Percentiles rank a stretch among this genome's conserved stretches.
Evolutionary conservation across 441 rosid genomes (phyloP).

Genomic region (Daphne laureola): DNA sequence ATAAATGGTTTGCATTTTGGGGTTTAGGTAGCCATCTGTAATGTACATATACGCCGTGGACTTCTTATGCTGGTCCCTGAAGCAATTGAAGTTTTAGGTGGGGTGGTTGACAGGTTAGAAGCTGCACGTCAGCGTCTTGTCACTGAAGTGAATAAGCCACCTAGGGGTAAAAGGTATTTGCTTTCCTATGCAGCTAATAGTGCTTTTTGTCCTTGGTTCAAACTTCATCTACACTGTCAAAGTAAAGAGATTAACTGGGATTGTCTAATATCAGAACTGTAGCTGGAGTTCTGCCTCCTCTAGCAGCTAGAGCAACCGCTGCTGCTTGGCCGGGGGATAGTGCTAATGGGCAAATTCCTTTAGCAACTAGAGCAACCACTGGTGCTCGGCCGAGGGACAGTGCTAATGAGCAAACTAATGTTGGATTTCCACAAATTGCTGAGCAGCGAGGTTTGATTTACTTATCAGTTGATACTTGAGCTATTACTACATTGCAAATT

Average conservation of each 20-base stretch:
- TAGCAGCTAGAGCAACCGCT: conserved; percentile 74
- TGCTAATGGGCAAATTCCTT: conserved; percentile 29
- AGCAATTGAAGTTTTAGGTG: conserved; percentile 75
- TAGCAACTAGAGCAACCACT: conserved; percentile 74
- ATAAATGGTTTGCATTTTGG: conserved; percentile 10
- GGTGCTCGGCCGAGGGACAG: conserved; percentile 67
- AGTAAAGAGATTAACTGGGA: too few species aligned
- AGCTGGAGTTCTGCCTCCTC: conserved; percentile 44
- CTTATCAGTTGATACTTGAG: conserved; percentile 2
- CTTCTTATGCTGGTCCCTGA: conserved; percentile 88
- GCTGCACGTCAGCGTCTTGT: conserved; percentile 67
- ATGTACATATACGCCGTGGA: conserved; percentile 71
- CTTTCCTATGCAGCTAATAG: conserved; percentile 7
- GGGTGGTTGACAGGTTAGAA: conserved; percentile 72
- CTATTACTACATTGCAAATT: not conserved
- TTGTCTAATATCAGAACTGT: conserved; percentile 36
- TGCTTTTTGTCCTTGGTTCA: conserved; percentile 5
- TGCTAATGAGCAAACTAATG: conserved; percentile 25
- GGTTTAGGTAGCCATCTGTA: conserved; percentile 66
- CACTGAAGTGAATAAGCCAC: conserved; percentile 81
- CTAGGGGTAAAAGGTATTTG: conserved; percentile 84
- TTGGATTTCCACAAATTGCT: conserved; percentile 27
- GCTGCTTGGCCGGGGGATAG: conserved; percentile 71
- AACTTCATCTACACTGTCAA: not conserved
- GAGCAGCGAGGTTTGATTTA: conserved; percentile 42